Evolutionary conservation across 1,284 basidiomycete species (phyloP), one percentile per base, ranked within the genome.

Genomic region (Boletus sp.): DNA sequence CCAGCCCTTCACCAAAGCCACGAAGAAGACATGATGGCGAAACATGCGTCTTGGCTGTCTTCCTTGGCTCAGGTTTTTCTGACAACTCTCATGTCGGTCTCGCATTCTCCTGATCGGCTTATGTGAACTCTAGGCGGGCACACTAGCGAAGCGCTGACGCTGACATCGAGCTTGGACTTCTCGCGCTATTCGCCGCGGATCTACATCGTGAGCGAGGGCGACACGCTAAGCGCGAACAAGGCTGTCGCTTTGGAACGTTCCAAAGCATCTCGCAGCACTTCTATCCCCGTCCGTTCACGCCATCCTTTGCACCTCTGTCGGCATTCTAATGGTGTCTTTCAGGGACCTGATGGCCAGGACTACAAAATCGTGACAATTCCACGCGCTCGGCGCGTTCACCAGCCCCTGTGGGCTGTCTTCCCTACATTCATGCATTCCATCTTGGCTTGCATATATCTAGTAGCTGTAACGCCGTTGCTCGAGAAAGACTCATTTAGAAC

Each of bases 171-270:
- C 5, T 69, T 99, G 33, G 84, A 95, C 61, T 84, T 86, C 48
- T 60, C 72, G 14, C 81, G 87, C 39, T 98, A 95, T 67, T 72
- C 72, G 1, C 84, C 81, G 12, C 75, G 95, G 42, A 81, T 76
- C 25, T 99, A 98, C 64, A 77, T 97, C 48, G 72, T 92, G 58
- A 88, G 88, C 53, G 76, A 88, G 46, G 93, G 88, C 1, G 95
- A 99, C 67, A 60, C 65, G 20, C 76, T 98, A 54, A 94, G 91
- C 60, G 71, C 76, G 22, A 71, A 76, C 48, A 94, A 94, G 64
- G 91, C 82, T 0, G 49, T 69, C 10, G 73, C 75, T 12, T 67
- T 95, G 41, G 95, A 98, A 60, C 51, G 49, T 16, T 59, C 57
- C 29, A 72, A 75, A 60, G 53, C 58, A 27, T 46, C 56, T 41